Evolutionary conservation across 1,284 basidiomycete genomes (phyloP).

Genomic region (Ustilago vetiveriae): DNA sequence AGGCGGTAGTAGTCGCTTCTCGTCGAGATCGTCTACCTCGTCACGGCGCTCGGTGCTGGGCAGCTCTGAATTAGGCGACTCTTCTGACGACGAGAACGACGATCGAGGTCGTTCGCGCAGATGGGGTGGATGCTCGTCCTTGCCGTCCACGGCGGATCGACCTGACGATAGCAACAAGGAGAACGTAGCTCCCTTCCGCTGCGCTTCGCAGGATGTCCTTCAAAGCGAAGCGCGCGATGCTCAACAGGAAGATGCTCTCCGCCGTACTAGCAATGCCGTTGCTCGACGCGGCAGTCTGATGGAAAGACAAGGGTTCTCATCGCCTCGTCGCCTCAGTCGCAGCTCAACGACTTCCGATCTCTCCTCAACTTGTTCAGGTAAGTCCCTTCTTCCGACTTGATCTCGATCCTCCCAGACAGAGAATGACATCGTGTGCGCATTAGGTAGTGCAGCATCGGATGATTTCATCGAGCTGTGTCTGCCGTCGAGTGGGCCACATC

Average conservation of each 20-base stretch:
- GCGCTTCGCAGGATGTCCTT: slow-evolving; percentile 33
- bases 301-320: slow-evolving; percentile 27
- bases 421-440: no score
- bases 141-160: slow-evolving; percentile 9
- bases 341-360: slow-evolving; percentile 35
- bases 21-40: slow-evolving; percentile 26
- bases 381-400: slow-evolving; percentile 4
- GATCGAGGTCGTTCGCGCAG: slow-evolving; percentile 13
- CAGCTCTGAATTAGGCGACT: slow-evolving; percentile 42
- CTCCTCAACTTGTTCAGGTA: slow-evolving; percentile 25
- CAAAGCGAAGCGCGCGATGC: slow-evolving; percentile 41
- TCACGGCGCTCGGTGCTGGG: slow-evolving; percentile 42
- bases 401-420: no score
- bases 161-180: slow-evolving; percentile 66
- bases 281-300: slow-evolving; percentile 43
- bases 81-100: slow-evolving; percentile 48
- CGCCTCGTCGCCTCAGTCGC: slow-evolving; percentile 30
- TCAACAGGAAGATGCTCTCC: slow-evolving; percentile 49
- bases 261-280: slow-evolving; percentile 35
- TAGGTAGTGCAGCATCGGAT: no score
- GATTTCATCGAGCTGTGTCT: no score
- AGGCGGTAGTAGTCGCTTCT: slow-evolving; percentile 16
- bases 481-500: no score
- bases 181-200: slow-evolving; percentile 62
- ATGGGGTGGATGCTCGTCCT: slow-evolving; percentile 49